Evolutionary conservation across 1,139 yeast species (phyloP), one percentile per base, ranked within the genome.

Genomic region (Saccharomycopsis crataegensis): DNA sequence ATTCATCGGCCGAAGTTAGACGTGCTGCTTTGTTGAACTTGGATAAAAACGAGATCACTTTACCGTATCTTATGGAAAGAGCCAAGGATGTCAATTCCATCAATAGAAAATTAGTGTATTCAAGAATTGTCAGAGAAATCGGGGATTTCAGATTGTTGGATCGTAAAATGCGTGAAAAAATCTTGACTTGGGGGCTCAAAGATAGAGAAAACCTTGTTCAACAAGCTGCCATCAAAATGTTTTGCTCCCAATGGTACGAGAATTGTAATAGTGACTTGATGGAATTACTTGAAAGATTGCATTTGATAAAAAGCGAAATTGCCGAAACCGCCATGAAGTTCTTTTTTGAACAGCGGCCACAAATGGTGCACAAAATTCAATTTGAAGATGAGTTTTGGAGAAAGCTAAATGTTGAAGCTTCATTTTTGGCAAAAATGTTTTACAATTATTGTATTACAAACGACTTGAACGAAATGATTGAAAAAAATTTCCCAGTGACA

Each of bases 1-100:
- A 93, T 67, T 80, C 89, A 1, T 83, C 84, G 61, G 83, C 96
- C 0, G 99, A 93, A 60, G 96, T 91, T 1, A 77, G 99, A 61
- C 74, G 96, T 53, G 90, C 96, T 0, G 94, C 93, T 1, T 69
- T 90, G 61, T 70, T 86, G 49, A 87, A 89, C 63, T 65, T 91
- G 42, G 78, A 77, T 28, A 83, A 82, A 61, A 78, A 77, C 49
- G 64, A 69, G 11, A 60, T 65, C 1, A 84, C 91, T 0, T 70
- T 81, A 34, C 82, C 86, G 0, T 76, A 74, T 57, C 70, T 90
- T 1, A 70, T 90, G 48, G 95, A 86, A 62, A 75, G 98, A 58
- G 96, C 96, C 0, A 77, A 96, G 57, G 99, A 93, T 67, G 72
- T 74, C 1, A 87, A 86, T 63, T 71, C 83, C 1, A 73, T 80